Evolutionary conservation across 176 grass and related monocot genomes (phyloP), one percentile per base, ranked within the genome.

Genomic region (Ensete glaucum): DNA sequence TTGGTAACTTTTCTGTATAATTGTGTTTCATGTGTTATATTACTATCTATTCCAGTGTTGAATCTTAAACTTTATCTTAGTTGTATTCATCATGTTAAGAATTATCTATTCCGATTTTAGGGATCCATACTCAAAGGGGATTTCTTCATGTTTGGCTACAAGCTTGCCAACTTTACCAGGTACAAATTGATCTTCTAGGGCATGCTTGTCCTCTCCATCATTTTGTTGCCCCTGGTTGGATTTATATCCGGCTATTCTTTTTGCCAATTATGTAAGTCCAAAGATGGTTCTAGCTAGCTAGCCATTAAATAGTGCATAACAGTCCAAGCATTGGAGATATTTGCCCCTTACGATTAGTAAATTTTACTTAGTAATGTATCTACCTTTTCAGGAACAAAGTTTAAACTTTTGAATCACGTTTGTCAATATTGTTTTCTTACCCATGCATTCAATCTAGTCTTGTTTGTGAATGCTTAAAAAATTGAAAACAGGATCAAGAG

Each of bases 1-100:
- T 90, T 97, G 83, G 90, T 96, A 86, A 78, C 53, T 86, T 77
- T 85, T 73, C 66, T 83, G 15, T 8, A 23, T 48, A 49, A 27
- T n/a, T 77, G 11, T 52, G 64, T 73, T 43, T 67, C 56, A 29
- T 1, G 48, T 52, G 49, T 51, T 50, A 51, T 50, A 20, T 71
- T 17, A 52, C 15, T 54, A 13, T 1, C 14, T 64, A 48, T n/a
- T 48, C n/a, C 53, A 60, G 9, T 80, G 17, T 60, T 1, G 60
- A 72, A 53, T 81, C 54, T 11, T 59, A 15, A 65, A 69, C 56
- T 68, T 58, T 80, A 62, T 75, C 22, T 59, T 64, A 23, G 52
- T 59, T 58, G 20, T 23, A 72, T 73, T 9, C 50, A 52, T 63
- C 34, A 68, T 73, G 63, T 50, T 57, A 34, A 72, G 50, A 66